Evolutionary conservation across 345 rosid species (phyloP).

Genomic region (Arabidopsis suecica): DNA sequence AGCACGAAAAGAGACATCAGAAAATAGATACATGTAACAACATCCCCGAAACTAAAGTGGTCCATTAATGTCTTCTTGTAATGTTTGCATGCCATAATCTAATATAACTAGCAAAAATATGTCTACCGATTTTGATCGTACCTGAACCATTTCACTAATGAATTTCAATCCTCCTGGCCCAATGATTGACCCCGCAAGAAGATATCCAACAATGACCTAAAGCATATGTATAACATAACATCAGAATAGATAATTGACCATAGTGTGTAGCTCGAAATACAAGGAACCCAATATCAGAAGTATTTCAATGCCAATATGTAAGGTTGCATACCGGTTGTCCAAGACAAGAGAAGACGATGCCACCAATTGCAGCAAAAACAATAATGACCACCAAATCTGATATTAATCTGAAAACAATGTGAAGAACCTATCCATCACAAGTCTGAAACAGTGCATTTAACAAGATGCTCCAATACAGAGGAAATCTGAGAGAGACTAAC

Average conservation of each 20-base stretch:
- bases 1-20: background rate
- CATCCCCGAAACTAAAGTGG: background rate
- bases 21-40: background rate
- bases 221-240: constrained; percentile 17
- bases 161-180: constrained; percentile 99
- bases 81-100: constrained; percentile 8
- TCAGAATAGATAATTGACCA: constrained; percentile 1
- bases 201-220: constrained; percentile 97
- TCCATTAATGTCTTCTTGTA: background rate
- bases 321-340: constrained; percentile 91
- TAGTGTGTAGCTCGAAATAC: background rate
- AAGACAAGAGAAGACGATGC: constrained; percentile 89
- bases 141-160: constrained; percentile 99
- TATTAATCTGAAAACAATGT: constrained; percentile 67
- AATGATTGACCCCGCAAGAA: constrained; percentile 93
- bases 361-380: constrained; percentile 99
- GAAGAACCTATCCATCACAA: constrained; percentile 37
- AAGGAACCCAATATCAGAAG: constrained; percentile 16
- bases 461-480: background rate
- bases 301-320: constrained; percentile 24
- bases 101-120: background rate
- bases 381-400: constrained; percentile 96
- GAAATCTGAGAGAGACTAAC: constrained; percentile 48
- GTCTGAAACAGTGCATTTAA: constrained; percentile 18
- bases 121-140: constrained; percentile 31